Conservation (phyloP, 208 protist genomes). For the Herpetomonas samuelpessoai region DNA sequence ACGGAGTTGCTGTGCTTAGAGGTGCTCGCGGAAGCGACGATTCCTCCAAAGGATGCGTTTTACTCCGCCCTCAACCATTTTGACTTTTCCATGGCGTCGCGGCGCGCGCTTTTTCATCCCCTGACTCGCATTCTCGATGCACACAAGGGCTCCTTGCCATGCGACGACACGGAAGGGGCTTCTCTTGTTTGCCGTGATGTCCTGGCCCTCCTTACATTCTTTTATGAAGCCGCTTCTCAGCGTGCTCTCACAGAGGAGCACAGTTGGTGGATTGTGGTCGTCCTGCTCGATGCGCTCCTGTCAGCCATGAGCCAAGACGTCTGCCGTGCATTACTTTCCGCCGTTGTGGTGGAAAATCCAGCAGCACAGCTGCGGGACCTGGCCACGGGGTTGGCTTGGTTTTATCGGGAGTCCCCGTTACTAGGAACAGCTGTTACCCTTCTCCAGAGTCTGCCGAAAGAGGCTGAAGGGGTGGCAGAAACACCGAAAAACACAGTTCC, state of each 20-base stretch:
- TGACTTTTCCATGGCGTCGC: neutral
- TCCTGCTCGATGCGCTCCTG: neutral
- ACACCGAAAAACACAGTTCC: no score
- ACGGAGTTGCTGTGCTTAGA: neutral
- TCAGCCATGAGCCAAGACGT: neutral
- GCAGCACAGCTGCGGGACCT: neutral
- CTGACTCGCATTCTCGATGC: neutral
- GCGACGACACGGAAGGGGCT: neutral
- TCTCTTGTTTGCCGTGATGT: neutral
- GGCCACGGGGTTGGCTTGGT: neutral
- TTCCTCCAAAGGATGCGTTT: conserved; percentile 1
- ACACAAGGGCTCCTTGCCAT: no score
- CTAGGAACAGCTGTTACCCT: neutral
- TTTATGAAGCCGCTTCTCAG: neutral
- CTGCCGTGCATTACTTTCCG: neutral
- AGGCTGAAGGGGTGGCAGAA: no score
- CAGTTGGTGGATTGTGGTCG: neutral
- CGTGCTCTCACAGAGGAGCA: neutral
- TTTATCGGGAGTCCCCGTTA: neutral
- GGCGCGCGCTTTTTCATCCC: neutral
- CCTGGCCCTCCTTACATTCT: neutral
- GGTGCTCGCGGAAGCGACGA: neutral
- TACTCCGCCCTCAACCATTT: neutral
- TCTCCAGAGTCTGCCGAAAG: no score
- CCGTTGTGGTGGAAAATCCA: neutral